These are phyloP conservation scores for Evernia prunastri DNA, from an alignment of 495 filamentous ascomycete genomes.

Conservation along the genomic window DNA sequence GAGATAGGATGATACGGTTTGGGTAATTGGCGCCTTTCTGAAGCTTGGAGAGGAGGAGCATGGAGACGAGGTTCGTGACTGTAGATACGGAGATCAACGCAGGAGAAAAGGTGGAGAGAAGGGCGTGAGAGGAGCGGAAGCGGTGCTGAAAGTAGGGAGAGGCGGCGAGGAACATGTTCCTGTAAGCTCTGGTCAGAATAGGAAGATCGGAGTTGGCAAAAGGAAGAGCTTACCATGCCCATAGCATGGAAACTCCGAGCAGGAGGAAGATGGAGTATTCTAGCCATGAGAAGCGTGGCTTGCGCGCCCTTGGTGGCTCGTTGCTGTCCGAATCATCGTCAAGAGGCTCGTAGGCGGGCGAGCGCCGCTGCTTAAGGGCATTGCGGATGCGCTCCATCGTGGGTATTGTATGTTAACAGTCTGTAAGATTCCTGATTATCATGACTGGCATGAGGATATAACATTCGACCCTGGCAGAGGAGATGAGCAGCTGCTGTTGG, in stretches of 20 bases:
- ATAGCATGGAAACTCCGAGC: slow-evolving; percentile 90
- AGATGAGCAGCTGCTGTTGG: background rate
- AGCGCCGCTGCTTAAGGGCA: slow-evolving; percentile 21
- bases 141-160: slow-evolving; percentile 57
- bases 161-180: slow-evolving; percentile 97
- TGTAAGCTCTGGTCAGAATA: slow-evolving; percentile 30
- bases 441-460: background rate
- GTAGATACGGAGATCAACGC: slow-evolving; percentile 83
- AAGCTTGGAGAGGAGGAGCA: slow-evolving; percentile 66
- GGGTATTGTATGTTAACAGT: background rate
- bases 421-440: background rate
- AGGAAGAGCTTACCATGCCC: slow-evolving; percentile 71
- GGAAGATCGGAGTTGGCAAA: background rate
- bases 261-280: slow-evolving; percentile 81
- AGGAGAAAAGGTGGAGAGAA: slow-evolving; percentile 75
- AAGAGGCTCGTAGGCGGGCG: slow-evolving; percentile 24
- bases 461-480: background rate
- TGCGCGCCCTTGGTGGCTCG: slow-evolving; percentile 7
- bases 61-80: slow-evolving; percentile 66
- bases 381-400: slow-evolving; percentile 25
- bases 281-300: slow-evolving; percentile 55
- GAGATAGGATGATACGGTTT: slow-evolving; percentile 65
- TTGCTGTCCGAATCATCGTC: slow-evolving; percentile 19
- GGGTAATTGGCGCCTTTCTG: slow-evolving; percentile 80
- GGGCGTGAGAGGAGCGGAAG: slow-evolving; percentile 63